These are phyloP conservation scores for Fraxinus baroniana DNA, from an alignment of 305 asterid species.

Conservation along the genomic window DNA sequence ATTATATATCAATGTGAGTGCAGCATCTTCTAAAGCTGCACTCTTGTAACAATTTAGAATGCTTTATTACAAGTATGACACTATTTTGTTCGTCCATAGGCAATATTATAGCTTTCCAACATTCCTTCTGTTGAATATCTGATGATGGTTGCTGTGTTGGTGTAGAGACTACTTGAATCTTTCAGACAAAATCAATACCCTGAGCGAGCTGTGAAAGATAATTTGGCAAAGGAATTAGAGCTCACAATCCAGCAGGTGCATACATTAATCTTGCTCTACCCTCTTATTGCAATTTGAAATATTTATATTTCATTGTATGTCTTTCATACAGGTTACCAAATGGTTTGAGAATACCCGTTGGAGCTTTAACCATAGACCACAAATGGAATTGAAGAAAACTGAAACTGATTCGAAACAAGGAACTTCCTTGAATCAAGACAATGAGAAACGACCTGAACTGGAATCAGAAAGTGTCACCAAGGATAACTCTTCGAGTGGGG, in stretches of 20 bases:
- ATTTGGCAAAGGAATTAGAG: conserved; percentile 71
- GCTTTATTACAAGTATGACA: background rate
- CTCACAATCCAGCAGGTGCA: conserved; percentile 61
- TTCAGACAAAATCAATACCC: conserved; percentile 83
- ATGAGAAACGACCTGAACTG: conserved; percentile 35
- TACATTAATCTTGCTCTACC: conserved; percentile 3
- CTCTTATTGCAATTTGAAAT: background rate
- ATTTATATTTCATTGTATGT: conserved; percentile 2
- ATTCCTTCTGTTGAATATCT: conserved; percentile 21
- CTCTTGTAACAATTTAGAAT: background rate
- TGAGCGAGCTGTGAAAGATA: conserved; percentile 51
- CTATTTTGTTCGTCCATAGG: conserved; percentile 2
- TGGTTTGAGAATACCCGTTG: conserved; percentile 95
- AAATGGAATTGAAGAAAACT: conserved; percentile 33
- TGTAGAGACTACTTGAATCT: conserved; percentile 72
- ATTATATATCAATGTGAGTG: background rate
- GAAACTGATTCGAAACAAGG: conserved; percentile 14
- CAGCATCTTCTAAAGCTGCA: conserved; percentile 5
- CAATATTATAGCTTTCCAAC: conserved; percentile 9
- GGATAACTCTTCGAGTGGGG: conserved; percentile 22
- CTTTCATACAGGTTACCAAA: conserved; percentile 51
- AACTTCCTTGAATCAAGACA: conserved; percentile 16
- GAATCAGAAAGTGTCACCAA: conserved; percentile 23
- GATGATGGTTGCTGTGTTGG: conserved; percentile 27
- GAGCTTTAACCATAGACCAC: conserved; percentile 65